A percentile compares a stretch with the other conserved stretches of the same genome.
These are phyloP conservation scores for Penstemon eatonii DNA, from an alignment of 257 asterid genomes.

Conservation along the genomic window DNA sequence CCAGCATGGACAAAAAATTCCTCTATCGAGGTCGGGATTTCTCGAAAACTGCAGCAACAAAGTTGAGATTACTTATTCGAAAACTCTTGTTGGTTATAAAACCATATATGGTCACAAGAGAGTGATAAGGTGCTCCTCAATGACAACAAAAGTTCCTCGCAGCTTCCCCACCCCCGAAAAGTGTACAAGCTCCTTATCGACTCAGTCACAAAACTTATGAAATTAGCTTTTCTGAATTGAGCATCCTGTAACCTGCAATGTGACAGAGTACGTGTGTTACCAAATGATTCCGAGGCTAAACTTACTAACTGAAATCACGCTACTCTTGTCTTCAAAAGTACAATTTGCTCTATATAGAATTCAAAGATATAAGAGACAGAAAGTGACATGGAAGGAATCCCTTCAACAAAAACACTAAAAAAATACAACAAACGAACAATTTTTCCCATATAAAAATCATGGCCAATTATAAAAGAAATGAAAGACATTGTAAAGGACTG, in stretches of 20 bases:
- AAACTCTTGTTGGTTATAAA: constrained; percentile 32
- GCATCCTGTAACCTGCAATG: constrained; percentile 26
- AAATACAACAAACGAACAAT: background rate
- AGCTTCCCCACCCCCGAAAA: constrained; percentile 7
- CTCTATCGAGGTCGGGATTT: constrained; percentile 24
- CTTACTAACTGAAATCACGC: background rate
- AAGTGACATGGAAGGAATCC: background rate
- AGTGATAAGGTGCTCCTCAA: constrained; percentile 3
- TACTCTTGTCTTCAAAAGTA: background rate
- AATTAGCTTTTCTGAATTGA: background rate
- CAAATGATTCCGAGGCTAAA: background rate
- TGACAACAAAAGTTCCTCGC: background rate
- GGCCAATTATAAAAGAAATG: background rate
- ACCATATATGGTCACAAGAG: constrained; percentile 26
- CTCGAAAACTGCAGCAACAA: constrained; percentile 25
- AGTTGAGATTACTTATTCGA: constrained; percentile 11
- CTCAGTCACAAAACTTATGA: background rate
- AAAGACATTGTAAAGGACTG: background rate
- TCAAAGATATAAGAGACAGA: background rate
- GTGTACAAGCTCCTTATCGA: background rate
- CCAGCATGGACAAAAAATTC: constrained; percentile 61
- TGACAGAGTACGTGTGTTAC: background rate
- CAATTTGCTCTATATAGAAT: background rate
- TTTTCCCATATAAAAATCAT: background rate
- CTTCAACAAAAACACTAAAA: background rate